Evolutionary conservation across 2,329 filamentous ascomycete species (phyloP).

Genomic region (Pyricularia pennisetigena): DNA sequence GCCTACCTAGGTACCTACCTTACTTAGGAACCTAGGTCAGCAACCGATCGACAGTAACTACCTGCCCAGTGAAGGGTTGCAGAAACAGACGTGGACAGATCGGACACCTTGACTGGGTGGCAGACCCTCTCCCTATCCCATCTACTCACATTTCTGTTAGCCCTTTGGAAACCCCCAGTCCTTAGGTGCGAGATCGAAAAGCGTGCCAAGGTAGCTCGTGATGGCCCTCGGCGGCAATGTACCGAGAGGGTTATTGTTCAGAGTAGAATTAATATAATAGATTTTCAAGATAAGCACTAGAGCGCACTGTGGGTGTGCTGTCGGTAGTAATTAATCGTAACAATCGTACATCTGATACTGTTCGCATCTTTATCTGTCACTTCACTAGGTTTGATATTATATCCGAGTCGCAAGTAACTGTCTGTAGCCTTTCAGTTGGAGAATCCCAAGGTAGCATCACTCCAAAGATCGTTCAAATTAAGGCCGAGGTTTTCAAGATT

Average conservation of each 20-base stretch:
- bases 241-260: not conserved
- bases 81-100: not conserved
- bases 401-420: not conserved
- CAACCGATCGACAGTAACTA: not conserved
- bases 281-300: not conserved
- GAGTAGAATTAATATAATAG: not conserved
- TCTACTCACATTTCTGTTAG: not conserved
- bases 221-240: not conserved
- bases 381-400: not conserved
- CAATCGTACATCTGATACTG: not conserved
- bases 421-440: not conserved
- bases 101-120: not conserved
- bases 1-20: too few relatives aligned
- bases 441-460: constrained; percentile 15
- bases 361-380: not conserved
- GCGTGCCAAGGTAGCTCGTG: not conserved
- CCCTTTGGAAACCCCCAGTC: not conserved
- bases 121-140: not conserved
- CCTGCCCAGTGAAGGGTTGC: not conserved
- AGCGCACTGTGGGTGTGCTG: not conserved
- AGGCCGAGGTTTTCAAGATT: constrained; percentile 11
- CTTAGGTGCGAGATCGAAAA: not conserved
- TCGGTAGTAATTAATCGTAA: not conserved
- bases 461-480: constrained; percentile 15
- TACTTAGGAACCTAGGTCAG: too few relatives aligned